These are phyloP conservation scores for Colletotrichum euphorbiae DNA, from an alignment of 2,329 filamentous ascomycete species.

Conservation along the genomic window DNA sequence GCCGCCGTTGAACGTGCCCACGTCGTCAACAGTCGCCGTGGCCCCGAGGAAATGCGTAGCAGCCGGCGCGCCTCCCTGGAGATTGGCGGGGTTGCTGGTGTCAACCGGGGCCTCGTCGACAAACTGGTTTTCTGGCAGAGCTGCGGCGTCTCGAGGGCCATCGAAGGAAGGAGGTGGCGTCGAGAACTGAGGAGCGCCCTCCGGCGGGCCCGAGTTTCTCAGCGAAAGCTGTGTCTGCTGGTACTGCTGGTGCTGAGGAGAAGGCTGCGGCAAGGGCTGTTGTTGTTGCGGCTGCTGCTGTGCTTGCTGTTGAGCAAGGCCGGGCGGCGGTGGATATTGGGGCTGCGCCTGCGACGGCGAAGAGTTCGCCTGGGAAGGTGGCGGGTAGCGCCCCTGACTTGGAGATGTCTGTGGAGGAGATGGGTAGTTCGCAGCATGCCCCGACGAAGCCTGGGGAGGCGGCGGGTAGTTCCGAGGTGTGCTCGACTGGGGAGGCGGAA, in stretches of 20 bases:
- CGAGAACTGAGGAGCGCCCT: conserved; percentile 43
- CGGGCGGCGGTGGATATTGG: conserved; percentile 48
- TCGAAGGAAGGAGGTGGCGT: conserved; percentile 49
- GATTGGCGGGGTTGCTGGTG: conserved; percentile 48
- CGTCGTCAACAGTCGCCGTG: conserved; percentile 76
- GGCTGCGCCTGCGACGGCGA: conserved; percentile 42
- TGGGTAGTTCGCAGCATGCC: conserved; percentile 30
- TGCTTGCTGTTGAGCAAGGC: conserved; percentile 44
- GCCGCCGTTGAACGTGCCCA: conserved; percentile 97
- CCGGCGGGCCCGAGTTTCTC: conserved; percentile 32
- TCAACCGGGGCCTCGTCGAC: conserved; percentile 44
- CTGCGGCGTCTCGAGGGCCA: conserved; percentile 42
- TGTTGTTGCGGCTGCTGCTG: conserved; percentile 44
- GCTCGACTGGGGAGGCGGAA: conserved; percentile 46
- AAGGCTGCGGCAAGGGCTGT: conserved; percentile 43
- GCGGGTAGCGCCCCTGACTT: conserved; percentile 38
- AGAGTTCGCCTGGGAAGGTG: conserved; percentile 42
- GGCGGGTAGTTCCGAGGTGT: conserved; percentile 46
- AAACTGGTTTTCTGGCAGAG: conserved; percentile 45
- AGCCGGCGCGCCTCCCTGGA: conserved; percentile 54
- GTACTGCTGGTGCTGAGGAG: conserved; percentile 44
- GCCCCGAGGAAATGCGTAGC: conserved; percentile 73
- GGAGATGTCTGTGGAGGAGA: conserved; percentile 36
- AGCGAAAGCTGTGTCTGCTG: conserved; percentile 43
- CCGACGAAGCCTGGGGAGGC: conserved; percentile 41